These are phyloP conservation scores for Dysphania ambrosioides DNA, from an alignment of 148 eudicot genomes.

Conservation along the genomic window DNA sequence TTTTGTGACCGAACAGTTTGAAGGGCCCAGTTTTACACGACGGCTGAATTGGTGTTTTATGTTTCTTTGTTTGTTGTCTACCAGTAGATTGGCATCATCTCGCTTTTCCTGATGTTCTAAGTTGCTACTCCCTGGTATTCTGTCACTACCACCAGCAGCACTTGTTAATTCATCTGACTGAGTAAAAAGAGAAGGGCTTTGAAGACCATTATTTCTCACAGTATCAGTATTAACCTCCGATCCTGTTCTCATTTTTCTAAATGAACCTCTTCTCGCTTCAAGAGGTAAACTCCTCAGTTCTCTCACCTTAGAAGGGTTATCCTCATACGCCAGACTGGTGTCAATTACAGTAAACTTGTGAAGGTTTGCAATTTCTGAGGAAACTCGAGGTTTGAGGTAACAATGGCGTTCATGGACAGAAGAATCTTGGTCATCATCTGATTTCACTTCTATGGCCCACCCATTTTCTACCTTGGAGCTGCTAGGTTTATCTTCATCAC, in stretches of 20 bases:
- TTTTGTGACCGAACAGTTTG: slow-evolving; percentile 26
- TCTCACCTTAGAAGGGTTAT: slow-evolving; percentile 31
- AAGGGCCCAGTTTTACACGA: slow-evolving; percentile 22
- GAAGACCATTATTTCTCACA: slow-evolving; percentile 18
- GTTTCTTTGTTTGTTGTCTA: slow-evolving; percentile 25
- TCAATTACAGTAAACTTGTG: slow-evolving; percentile 49
- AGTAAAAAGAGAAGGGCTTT: neutral
- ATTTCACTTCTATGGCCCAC: slow-evolving; percentile 27
- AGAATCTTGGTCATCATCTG: slow-evolving; percentile 30
- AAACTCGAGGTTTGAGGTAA: slow-evolving; percentile 44
- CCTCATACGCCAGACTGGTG: slow-evolving; percentile 42
- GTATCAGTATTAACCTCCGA: slow-evolving; percentile 13
- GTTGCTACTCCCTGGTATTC: slow-evolving; percentile 3
- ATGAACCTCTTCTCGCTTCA: slow-evolving; percentile 29
- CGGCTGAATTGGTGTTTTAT: slow-evolving; percentile 43
- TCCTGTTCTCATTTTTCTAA: slow-evolving; percentile 13
- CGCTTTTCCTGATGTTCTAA: slow-evolving; percentile 9
- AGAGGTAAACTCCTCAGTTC: slow-evolving; percentile 43
- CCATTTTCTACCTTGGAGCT: slow-evolving; percentile 35
- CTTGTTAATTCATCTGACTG: slow-evolving; percentile 6
- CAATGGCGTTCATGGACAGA: slow-evolving; percentile 38
- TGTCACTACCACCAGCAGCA: slow-evolving; percentile 15
- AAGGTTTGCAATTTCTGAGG: slow-evolving; percentile 23
- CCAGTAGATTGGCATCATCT: slow-evolving; percentile 17
- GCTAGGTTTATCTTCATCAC: slow-evolving; percentile 32